Conservation (phyloP, 1,284 basidiomycete genomes). For the Trichosporon sp. region DNA sequence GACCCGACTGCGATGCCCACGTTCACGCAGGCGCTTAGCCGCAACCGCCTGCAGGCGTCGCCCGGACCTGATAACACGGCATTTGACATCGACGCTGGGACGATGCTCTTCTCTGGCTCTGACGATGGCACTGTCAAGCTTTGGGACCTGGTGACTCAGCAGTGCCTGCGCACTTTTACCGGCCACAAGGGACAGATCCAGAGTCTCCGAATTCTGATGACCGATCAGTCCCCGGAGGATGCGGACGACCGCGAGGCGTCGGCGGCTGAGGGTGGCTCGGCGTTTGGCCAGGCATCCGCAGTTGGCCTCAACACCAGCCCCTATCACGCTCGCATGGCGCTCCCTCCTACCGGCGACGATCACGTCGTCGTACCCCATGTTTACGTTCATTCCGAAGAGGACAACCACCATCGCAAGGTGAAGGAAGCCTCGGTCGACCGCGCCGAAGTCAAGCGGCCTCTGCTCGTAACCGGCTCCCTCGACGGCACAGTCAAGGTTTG, state of each 20-base stretch:
- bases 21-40: constrained; percentile 30
- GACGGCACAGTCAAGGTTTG: constrained; percentile 97
- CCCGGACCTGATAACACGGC: constrained; percentile 15
- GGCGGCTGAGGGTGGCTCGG: constrained; percentile 5
- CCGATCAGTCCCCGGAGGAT: constrained; percentile 48
- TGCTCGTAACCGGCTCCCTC: constrained; percentile 83
- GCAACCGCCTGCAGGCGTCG: constrained; percentile 8
- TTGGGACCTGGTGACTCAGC: constrained; percentile 80
- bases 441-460: constrained; percentile 52
- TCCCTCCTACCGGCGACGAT: constrained; percentile 11
- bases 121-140: constrained; percentile 91
- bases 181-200: constrained; percentile 97
- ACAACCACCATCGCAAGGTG: background rate
- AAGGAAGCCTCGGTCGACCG: constrained; percentile 21
- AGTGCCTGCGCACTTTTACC: constrained; percentile 76
- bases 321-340: constrained; percentile 7
- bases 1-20: constrained; percentile 49
- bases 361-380: constrained; percentile 31
- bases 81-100: constrained; percentile 64
- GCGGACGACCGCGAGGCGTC: constrained; percentile 29
- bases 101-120: constrained; percentile 94
- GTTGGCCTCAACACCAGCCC: background rate
- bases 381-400: constrained; percentile 31
- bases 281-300: constrained; percentile 7
- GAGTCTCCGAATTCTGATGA: constrained; percentile 72